These are phyloP conservation scores for Globisporangium megalacanthum DNA, from an alignment of 352 stramenopile species.

Conservation along the genomic window DNA sequence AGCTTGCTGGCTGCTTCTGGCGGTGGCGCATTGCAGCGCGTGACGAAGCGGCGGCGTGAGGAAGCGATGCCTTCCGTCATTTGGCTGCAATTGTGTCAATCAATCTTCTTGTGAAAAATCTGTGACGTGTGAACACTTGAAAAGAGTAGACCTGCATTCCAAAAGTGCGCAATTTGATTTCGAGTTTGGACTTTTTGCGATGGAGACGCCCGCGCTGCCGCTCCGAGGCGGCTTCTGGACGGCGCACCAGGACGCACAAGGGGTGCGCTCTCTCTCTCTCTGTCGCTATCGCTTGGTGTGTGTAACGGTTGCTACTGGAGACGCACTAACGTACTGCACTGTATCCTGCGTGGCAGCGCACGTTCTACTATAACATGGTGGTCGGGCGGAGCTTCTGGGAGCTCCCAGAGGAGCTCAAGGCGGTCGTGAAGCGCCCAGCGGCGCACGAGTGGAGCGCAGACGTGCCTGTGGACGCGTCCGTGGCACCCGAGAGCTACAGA, in stretches of 20 bases:
- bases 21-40: too few relatives aligned
- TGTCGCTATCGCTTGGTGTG: background rate
- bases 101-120: too few relatives aligned
- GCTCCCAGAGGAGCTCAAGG: conserved; percentile 41
- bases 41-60: background rate
- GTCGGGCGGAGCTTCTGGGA: conserved; percentile 73
- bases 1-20: too few relatives aligned
- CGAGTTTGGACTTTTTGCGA: background rate
- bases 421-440: conserved; percentile 34
- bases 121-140: too few relatives aligned
- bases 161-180: too few relatives aligned
- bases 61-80: too few relatives aligned
- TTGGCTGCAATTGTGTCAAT: too few relatives aligned
- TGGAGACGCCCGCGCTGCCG: background rate
- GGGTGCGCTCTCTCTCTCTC: conserved; percentile 24
- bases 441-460: background rate
- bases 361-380: conserved; percentile 79
- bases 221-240: conserved; percentile 54
- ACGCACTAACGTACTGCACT: background rate
- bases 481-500: background rate
- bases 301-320: too few relatives aligned
- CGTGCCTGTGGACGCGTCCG: background rate
- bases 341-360: conserved; percentile 26
- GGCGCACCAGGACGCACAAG: conserved; percentile 52
- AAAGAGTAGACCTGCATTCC: too few relatives aligned